Evolutionary conservation across 2,329 filamentous ascomycete species (phyloP).

Genomic region (Epicoccum sorghinum): DNA sequence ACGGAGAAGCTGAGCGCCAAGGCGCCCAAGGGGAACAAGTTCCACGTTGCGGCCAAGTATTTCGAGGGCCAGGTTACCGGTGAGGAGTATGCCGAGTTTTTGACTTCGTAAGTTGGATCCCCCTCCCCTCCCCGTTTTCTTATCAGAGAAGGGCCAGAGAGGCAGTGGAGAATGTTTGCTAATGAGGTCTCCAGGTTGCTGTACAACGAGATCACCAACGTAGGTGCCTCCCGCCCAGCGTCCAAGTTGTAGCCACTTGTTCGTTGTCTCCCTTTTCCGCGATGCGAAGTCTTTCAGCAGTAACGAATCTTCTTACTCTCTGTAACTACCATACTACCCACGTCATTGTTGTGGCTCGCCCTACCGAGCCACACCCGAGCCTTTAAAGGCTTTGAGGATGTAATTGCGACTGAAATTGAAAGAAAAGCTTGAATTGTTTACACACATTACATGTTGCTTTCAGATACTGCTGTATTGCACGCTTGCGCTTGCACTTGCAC

Average conservation of each 20-base stretch:
- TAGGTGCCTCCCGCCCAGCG: conserved; percentile 66
- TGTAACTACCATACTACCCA: conserved; percentile 16
- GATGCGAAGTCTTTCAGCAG: background rate
- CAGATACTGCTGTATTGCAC: no score
- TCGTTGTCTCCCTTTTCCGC: background rate
- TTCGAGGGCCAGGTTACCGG: conserved; percentile 92
- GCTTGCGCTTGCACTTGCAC: no score
- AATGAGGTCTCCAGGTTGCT: conserved; percentile 77
- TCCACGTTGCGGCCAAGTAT: conserved; percentile 86
- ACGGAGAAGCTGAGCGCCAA: conserved; percentile 75
- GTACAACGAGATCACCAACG: conserved; percentile 85
- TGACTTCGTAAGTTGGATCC: conserved; percentile 84
- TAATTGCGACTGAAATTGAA: conserved; percentile 5
- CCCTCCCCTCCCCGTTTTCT: no score
- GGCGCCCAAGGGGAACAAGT: conserved; percentile 89
- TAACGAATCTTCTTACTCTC: conserved; percentile 7
- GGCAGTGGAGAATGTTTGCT: no score
- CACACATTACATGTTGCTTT: conserved; percentile 3
- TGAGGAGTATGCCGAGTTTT: conserved; percentile 96
- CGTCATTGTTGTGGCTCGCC: background rate
- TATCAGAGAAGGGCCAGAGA: no score
- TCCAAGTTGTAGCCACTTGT: conserved; percentile 49
- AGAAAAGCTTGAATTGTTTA: background rate
- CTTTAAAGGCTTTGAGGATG: background rate
- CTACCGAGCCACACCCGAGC: no score